Evolutionary conservation across 2,329 filamentous ascomycete genomes (phyloP).

Genomic region (Hymenoscyphus fructigenus): DNA sequence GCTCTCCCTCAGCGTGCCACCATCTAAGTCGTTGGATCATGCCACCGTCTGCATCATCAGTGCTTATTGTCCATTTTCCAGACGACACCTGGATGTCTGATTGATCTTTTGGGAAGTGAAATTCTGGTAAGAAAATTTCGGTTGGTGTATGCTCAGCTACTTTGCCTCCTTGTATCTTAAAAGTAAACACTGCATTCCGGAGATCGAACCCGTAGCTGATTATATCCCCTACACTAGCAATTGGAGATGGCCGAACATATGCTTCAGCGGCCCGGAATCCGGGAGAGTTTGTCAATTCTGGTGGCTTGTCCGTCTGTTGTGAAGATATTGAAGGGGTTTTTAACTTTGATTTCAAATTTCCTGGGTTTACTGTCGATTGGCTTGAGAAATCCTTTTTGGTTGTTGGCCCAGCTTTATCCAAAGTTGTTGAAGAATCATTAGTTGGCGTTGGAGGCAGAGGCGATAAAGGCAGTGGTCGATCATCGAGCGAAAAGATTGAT

Average conservation of each 20-base stretch:
- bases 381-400: constrained; percentile 47
- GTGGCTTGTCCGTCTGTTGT: constrained; percentile 49
- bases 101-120: constrained; percentile 79
- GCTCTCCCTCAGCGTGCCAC: constrained; percentile 90
- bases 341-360: constrained; percentile 73
- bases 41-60: constrained; percentile 67
- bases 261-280: constrained; percentile 91
- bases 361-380: constrained; percentile 64
- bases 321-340: constrained; percentile 67
- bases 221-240: constrained; percentile 71
- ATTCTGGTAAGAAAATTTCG: constrained; percentile 82
- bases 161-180: constrained; percentile 64
- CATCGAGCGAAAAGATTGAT: constrained; percentile 84
- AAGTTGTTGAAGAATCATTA: constrained; percentile 49
- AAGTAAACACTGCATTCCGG: constrained; percentile 70
- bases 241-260: constrained; percentile 82
- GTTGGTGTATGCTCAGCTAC: constrained; percentile 70
- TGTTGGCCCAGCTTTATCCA: constrained; percentile 41
- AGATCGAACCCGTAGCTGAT: constrained; percentile 78
- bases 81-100: constrained; percentile 74
- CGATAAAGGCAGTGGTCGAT: constrained; percentile 60
- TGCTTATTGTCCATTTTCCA: constrained; percentile 86
- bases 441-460: constrained; percentile 46
- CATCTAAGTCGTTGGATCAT: constrained; percentile 77
- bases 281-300: constrained; percentile 60